Evolutionary conservation across 352 stramenopile genomes (phyloP).

Genomic region (Globisporangium spiculum): DNA sequence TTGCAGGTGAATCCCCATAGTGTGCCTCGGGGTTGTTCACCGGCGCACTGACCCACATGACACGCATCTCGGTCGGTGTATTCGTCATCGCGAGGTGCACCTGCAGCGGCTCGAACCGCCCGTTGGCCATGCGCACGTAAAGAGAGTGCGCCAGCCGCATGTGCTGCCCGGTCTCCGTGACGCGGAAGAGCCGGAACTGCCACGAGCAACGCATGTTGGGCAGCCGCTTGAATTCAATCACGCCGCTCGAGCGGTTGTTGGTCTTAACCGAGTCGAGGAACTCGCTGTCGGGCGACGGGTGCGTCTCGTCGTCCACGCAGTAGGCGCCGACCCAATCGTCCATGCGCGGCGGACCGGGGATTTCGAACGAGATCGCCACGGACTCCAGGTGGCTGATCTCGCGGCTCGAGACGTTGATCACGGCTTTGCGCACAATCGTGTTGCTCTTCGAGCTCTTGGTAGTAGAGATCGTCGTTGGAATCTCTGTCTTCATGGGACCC

Average conservation of each 20-base stretch:
- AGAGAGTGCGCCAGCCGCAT: slow-evolving; percentile 15
- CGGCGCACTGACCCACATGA: background rate
- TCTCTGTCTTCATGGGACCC: background rate
- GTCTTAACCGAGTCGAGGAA: slow-evolving; percentile 6
- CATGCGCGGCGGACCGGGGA: background rate
- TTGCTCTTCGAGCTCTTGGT: background rate
- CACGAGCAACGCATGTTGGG: slow-evolving; percentile 37
- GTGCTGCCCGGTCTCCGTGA: slow-evolving; percentile 8
- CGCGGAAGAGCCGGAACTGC: slow-evolving; percentile 30
- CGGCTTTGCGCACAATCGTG: background rate
- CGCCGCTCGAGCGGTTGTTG: background rate
- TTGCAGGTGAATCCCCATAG: slow-evolving; percentile 6
- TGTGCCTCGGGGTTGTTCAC: slow-evolving; percentile 8
- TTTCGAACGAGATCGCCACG: background rate
- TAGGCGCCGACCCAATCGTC: slow-evolving; percentile 22
- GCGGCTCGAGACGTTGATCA: slow-evolving; percentile 6
- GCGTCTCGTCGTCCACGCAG: slow-evolving; percentile 18
- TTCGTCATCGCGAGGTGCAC: slow-evolving; percentile 25
- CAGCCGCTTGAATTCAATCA: slow-evolving; percentile 19
- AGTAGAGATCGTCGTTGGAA: background rate
- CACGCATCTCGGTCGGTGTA: background rate
- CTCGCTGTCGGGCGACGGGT: background rate
- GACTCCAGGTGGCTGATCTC: slow-evolving; percentile 10
- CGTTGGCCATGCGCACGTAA: slow-evolving; percentile 19
- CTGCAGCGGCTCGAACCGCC: slow-evolving; percentile 23